phyloP scores from a whole-genome alignment of 1,284 basidiomycete genomes.

The Caloboletus firmus region DNA sequence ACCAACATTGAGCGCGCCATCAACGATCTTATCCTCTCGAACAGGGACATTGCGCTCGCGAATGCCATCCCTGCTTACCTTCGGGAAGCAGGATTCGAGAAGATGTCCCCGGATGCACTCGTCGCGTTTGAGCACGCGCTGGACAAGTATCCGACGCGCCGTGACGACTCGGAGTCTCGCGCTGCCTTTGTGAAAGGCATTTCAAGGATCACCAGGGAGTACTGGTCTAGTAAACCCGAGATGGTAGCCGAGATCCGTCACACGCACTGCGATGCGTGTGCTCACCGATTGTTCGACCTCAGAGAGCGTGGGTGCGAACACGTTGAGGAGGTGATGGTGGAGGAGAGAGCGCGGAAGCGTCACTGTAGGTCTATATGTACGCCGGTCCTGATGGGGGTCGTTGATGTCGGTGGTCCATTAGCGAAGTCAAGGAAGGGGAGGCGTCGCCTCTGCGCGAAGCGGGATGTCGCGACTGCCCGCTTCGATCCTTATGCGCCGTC shows the following conservation, averaged over 20 bases:
- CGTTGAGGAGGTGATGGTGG: neutral
- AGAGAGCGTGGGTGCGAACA: neutral
- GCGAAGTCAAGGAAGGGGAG: slow-evolving; percentile 11
- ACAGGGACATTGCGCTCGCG: slow-evolving; percentile 6
- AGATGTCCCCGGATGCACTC: slow-evolving; percentile 7
- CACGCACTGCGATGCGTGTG: slow-evolving; percentile 1
- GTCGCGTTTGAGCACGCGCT: slow-evolving; percentile 13
- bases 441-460: neutral
- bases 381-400: neutral
- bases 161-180: slow-evolving; percentile 1
- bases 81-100: slow-evolving; percentile 7
- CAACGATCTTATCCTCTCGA: slow-evolving; percentile 4
- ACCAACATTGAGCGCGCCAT: slow-evolving; percentile 17
- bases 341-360: neutral
- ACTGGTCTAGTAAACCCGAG: slow-evolving; percentile 1
- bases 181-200: neutral
- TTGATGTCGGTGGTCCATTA: neutral
- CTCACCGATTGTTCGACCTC: neutral
- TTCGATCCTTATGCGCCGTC: slow-evolving; percentile 16
- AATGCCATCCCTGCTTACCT: slow-evolving; percentile 14
- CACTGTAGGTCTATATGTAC: slow-evolving; percentile 7
- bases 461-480: neutral
- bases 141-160: slow-evolving; percentile 9
- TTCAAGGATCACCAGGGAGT: slow-evolving; percentile 4
- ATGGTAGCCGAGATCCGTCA: neutral